Evolutionary conservation across 2,329 filamentous ascomycete genomes (phyloP), one percentile per base, ranked within the genome.

Genomic region (Beauveria scarabaeidicola): DNA sequence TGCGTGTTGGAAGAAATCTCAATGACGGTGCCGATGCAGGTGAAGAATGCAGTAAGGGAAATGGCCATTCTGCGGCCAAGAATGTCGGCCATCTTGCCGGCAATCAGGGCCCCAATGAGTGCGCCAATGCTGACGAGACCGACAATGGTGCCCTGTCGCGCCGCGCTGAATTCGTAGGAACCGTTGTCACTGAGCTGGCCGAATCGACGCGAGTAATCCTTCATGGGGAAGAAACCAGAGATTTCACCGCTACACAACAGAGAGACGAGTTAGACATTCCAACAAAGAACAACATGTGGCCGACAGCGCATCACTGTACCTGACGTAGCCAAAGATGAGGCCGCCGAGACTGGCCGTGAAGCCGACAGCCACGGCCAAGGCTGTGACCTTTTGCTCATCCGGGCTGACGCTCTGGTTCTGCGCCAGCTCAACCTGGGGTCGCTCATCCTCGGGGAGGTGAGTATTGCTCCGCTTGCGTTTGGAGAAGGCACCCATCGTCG

Each of bases 61-160:
- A 89, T 88, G 19, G 83, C 82, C 41, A 81, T 72, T 36, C 81
- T 80, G 15, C 86, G 82, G 25, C 86, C 86, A 51, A 88, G 75
- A 3, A 72, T 73, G 62, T 88, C 85, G 41, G 84, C 81, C 43
- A 88, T 73, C 27, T 81, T 83, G 10, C 84, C 84, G n/a, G 80
- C 77, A 38, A 78, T 66, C 8, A 87, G 70, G 58, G 82, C 81
- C 50, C 84, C 84, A 36, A 86, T 65, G 27, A 87, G 70, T 23
- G 81, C 82, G 23, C 85, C 85, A 57, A 85, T 77, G 13, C 81
- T 81, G 46, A 86, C 74, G n/a, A 88, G 75, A 64, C 81, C 84
- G 58, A 84, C 81, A 61, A 88, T 84, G 17, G 83, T 81, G 54
- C 85, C 86, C 64, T 85, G 82, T 58, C 84, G 77, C 6, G 78